These are phyloP conservation scores for Leishmania lainsoni DNA, from an alignment of 208 protist species.

Conservation along the genomic window DNA sequence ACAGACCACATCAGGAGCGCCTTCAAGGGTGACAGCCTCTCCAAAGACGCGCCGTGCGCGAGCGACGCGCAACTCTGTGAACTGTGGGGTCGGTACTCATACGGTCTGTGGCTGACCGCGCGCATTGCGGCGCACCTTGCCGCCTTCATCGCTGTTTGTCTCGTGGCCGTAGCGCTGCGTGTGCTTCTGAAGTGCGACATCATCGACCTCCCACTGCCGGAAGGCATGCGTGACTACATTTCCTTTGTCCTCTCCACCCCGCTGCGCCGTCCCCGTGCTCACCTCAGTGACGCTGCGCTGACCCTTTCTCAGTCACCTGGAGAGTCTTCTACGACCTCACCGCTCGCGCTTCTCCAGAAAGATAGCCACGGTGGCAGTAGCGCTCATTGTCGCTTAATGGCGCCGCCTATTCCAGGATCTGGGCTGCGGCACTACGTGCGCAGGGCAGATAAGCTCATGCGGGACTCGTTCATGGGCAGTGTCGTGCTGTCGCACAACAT, in stretches of 20 bases:
- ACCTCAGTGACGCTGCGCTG: conserved; percentile 1
- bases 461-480: conserved; percentile 31
- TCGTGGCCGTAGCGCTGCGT: conserved; percentile 46
- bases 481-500: conserved; percentile 25
- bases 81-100: conserved; percentile 23
- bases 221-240: conserved; percentile 34
- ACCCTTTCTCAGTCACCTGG: neutral
- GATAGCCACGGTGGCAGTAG: neutral
- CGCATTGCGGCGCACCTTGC: conserved; percentile 39
- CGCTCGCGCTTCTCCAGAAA: neutral
- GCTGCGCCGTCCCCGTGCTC: conserved; percentile 5
- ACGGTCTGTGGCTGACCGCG: conserved; percentile 45
- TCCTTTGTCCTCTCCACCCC: conserved; percentile 46
- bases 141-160: conserved; percentile 42
- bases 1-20: neutral
- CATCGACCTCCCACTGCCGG: conserved; percentile 49
- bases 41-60: conserved; percentile 1
- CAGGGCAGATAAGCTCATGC: conserved; percentile 32
- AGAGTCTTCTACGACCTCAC: neutral
- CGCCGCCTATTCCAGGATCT: conserved; percentile 23
- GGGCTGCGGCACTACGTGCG: conserved; percentile 37
- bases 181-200: conserved; percentile 49
- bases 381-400: neutral
- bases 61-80: neutral
- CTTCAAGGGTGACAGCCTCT: conserved; percentile 10